Evolutionary conservation across 2,329 filamentous ascomycete species (phyloP).

Genomic region (Sordariomycetes sp.): DNA sequence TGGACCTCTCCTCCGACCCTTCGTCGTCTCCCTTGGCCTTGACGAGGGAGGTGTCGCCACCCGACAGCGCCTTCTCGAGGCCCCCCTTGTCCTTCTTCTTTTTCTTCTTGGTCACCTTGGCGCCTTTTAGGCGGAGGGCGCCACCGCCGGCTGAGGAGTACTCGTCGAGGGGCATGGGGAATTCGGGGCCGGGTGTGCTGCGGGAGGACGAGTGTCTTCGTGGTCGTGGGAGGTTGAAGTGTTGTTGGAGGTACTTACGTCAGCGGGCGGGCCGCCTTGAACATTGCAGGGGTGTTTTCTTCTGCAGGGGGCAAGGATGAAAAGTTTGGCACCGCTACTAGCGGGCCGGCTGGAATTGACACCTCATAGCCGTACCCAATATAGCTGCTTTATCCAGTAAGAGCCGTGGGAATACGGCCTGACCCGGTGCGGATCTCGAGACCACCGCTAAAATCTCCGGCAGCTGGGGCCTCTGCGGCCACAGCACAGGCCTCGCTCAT

Average conservation of each 20-base stretch:
- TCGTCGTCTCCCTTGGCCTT: conserved; percentile 19
- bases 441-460: no score
- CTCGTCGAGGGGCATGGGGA: conserved; percentile 61
- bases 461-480: no score
- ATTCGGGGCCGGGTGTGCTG: not conserved
- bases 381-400: no score
- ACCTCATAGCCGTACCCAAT: no score
- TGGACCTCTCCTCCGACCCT: conserved; percentile 12
- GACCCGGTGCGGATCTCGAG: no score
- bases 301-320: not conserved
- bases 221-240: no score
- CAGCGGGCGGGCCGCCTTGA: not conserved
- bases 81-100: conserved; percentile 45
- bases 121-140: conserved; percentile 77
- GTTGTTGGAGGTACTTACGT: no score
- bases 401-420: no score
- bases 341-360: no score
- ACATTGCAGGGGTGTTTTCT: not conserved
- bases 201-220: not conserved
- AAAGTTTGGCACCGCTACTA: not conserved
- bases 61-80: conserved; percentile 35
- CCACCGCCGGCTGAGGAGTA: conserved; percentile 59
- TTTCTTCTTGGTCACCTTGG: conserved; percentile 51
- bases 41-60: conserved; percentile 22
- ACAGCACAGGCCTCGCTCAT: no score